phyloP scores from a whole-genome alignment of 2,329 filamentous ascomycete species.

The Chalaropsis ovoidea region DNA sequence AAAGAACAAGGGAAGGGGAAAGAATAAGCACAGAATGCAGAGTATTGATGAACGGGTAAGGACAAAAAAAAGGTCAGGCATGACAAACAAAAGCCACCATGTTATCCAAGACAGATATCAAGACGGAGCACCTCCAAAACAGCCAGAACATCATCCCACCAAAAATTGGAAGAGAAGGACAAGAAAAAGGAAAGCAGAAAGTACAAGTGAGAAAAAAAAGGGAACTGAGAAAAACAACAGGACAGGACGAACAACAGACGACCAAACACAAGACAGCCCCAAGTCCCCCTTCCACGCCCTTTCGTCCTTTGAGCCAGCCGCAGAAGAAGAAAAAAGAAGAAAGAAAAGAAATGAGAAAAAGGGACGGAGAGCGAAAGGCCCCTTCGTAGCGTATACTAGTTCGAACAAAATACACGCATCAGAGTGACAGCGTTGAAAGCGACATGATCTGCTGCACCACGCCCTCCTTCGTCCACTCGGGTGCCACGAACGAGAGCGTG shows the following conservation, averaged over 20 bases:
- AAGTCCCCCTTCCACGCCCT: background rate
- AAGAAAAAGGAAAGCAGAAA: background rate
- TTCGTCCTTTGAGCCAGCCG: background rate
- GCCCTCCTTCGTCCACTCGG: constrained; percentile 52
- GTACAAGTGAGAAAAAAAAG: constrained; percentile 1
- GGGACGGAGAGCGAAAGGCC: constrained; percentile 12
- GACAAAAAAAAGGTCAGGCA: background rate
- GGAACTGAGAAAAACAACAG: background rate
- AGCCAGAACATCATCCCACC: constrained; percentile 7
- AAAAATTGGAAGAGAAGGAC: background rate
- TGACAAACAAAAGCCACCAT: constrained; percentile 10
- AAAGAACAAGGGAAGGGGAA: background rate
- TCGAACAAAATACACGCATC: constrained; percentile 6
- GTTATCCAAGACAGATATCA: constrained; percentile 15
- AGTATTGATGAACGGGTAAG: background rate
- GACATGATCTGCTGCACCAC: constrained; percentile 59
- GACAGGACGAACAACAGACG: constrained; percentile 1
- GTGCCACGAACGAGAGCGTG: constrained; percentile 54
- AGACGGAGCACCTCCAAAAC: constrained; percentile 14
- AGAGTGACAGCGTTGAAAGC: constrained; percentile 52
- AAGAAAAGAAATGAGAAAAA: constrained; percentile 16
- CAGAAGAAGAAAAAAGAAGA: background rate
- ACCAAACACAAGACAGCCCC: background rate
- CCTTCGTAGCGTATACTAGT: background rate
- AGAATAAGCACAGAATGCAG: constrained; percentile 1